A percentile compares a stretch with the other conserved stretches of the same genome.
Conservation (phyloP, 345 rosid species). For the Hypericum perforatum region DNA sequence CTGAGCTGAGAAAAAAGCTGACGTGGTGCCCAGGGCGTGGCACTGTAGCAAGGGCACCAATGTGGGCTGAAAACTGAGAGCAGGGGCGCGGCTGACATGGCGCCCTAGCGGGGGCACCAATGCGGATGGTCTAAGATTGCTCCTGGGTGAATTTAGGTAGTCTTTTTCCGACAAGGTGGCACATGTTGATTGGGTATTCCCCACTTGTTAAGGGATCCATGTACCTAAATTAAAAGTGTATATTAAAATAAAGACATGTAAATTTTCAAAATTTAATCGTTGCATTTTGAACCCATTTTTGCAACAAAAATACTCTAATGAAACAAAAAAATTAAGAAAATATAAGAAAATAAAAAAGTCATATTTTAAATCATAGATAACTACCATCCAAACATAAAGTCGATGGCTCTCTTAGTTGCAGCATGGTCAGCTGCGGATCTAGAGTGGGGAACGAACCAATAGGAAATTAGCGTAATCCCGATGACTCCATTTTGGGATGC, state of each 20-base stretch:
- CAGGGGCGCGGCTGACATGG: too few relatives aligned
- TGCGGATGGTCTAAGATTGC: too few relatives aligned
- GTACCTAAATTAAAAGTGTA: slow-evolving; percentile 16
- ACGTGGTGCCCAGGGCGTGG: too few relatives aligned
- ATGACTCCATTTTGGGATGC: slow-evolving; percentile 31
- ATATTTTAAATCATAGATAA: neutral
- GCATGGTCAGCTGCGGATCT: slow-evolving; percentile 12
- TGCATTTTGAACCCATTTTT: too few relatives aligned
- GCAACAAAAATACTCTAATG: neutral
- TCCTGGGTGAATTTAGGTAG: slow-evolving; percentile 28
- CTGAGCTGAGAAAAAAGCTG: too few relatives aligned
- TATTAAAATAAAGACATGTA: too few relatives aligned
- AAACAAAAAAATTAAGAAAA: neutral
- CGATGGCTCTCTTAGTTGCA: slow-evolving; percentile 29
- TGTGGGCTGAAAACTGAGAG: too few relatives aligned
- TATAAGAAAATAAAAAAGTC: neutral
- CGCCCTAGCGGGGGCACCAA: too few relatives aligned
- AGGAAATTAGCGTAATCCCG: slow-evolving; percentile 29
- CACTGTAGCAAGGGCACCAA: too few relatives aligned
- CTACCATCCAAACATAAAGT: slow-evolving; percentile 35
- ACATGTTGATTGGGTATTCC: slow-evolving; percentile 30
- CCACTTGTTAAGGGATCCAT: slow-evolving; percentile 36
- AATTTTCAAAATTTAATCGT: too few relatives aligned
- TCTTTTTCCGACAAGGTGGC: slow-evolving; percentile 18
- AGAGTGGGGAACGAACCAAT: slow-evolving; percentile 38